These are phyloP conservation scores for Sporothrix globosa DNA, from an alignment of 2,329 filamentous ascomycete species.

Conservation along the genomic window DNA sequence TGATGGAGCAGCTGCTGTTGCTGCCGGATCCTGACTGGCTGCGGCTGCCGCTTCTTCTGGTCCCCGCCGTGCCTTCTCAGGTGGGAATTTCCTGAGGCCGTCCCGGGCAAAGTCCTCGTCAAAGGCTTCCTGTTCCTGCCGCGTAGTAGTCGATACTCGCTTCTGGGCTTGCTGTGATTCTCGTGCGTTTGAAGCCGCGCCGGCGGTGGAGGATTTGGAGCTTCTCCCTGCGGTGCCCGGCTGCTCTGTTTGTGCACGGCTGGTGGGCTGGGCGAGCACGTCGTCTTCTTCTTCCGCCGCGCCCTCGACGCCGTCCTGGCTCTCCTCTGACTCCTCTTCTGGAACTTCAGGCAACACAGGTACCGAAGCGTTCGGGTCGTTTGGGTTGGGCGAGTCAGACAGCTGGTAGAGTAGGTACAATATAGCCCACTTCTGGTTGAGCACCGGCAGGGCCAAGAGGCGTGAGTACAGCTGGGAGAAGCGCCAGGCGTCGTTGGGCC, in stretches of 20 bases:
- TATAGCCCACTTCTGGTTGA: constrained; percentile 96
- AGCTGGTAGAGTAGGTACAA: constrained; percentile 87
- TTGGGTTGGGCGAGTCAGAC: constrained; percentile 66
- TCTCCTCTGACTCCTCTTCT: constrained; percentile 30
- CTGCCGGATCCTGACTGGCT: constrained; percentile 39
- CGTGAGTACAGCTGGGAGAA: constrained; percentile 92
- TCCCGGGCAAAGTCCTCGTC: constrained; percentile 59
- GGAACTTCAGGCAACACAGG: constrained; percentile 49
- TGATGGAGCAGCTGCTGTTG: not conserved
- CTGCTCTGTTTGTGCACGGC: constrained; percentile 37
- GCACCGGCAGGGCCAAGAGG: constrained; percentile 84
- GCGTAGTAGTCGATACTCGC: constrained; percentile 40
- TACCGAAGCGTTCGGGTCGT: constrained; percentile 47
- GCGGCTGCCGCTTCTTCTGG: constrained; percentile 42
- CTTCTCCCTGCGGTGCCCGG: constrained; percentile 6
- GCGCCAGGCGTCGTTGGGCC: constrained; percentile 74
- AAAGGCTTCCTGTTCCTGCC: constrained; percentile 54
- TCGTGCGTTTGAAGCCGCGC: not conserved
- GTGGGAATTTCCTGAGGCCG: constrained; percentile 52
- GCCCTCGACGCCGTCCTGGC: constrained; percentile 29
- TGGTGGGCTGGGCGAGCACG: constrained; percentile 47
- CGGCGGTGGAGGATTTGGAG: not conserved
- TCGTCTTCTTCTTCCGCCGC: constrained; percentile 38
- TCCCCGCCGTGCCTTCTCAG: constrained; percentile 47
- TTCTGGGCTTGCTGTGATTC: not conserved